These are phyloP conservation scores for Amanita subjunquillea DNA, from an alignment of 768 basidiomycete genomes.

Conservation along the genomic window DNA sequence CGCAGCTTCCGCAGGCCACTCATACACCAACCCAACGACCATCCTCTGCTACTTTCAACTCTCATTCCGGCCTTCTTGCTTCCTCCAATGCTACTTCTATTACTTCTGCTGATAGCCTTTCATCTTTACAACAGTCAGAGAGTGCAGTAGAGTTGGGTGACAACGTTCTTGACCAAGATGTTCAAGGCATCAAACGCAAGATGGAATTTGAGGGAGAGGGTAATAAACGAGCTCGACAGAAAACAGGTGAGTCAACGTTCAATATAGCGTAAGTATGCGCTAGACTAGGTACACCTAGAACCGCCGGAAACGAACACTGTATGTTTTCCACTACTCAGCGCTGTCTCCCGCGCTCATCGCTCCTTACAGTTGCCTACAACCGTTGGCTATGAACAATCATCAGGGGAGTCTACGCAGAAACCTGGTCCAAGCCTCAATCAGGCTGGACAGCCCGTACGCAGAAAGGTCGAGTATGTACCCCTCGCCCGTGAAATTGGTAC, in stretches of 20 bases:
- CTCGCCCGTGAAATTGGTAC: constrained; percentile 66
- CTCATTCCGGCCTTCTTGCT: constrained; percentile 3
- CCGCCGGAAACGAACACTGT: constrained; percentile 36
- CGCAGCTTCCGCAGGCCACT: constrained; percentile 12
- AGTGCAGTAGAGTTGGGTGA: constrained; percentile 19
- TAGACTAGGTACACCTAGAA: constrained; percentile 23
- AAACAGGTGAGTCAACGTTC: constrained; percentile 38
- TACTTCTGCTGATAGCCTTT: constrained; percentile 11
- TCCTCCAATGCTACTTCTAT: constrained; percentile 2
- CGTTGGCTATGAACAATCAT: constrained; percentile 4
- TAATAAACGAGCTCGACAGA: constrained; percentile 61
- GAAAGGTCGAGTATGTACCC: constrained; percentile 86
- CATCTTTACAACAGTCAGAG: background rate
- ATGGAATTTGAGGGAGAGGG: constrained; percentile 56
- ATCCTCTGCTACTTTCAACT: constrained; percentile 17
- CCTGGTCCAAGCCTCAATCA: constrained; percentile 25
- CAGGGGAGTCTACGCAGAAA: constrained; percentile 12
- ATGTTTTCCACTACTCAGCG: constrained; percentile 15
- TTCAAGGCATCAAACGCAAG: constrained; percentile 65
- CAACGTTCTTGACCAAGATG: constrained; percentile 46
- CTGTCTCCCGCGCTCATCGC: constrained; percentile 6
- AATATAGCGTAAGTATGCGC: too few relatives aligned
- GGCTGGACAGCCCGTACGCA: constrained; percentile 42
- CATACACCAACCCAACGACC: constrained; percentile 20
- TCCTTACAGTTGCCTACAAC: background rate